Evolutionary conservation across 2,329 filamentous ascomycete species (phyloP), one percentile per base, ranked within the genome.

Genomic region (Cladophialophora yegresii): DNA sequence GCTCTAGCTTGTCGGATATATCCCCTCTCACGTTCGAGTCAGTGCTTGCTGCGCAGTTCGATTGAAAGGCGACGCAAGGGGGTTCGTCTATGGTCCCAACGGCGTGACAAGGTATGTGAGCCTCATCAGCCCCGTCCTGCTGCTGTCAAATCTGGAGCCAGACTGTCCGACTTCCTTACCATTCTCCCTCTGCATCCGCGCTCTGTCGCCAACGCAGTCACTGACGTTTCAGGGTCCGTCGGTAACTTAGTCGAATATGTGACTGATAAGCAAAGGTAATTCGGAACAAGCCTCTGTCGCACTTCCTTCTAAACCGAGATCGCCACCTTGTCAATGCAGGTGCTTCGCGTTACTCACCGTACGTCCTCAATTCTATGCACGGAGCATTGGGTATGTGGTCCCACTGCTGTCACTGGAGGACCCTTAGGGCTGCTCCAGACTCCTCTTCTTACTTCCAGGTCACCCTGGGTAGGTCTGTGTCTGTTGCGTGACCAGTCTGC

Each of bases 61-160:
- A 40, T 4, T 30, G 30, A 28, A 54, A 65, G 54, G 55, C 23
- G 26, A 33, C 8, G 23, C 22, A 60, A 33, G 57, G 45, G 55
- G 49, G 12, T 22, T 9, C 32, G 28, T 20, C 10, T 50, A 7
- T 23, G 4, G 32, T 26, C 40, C 56, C 23, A 40, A 50, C 55
- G 20, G 20, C 47, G 16, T 28, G 56, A 51, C 49, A 60, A 20
- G 50, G 49, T 51, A 56, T 53, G 50, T 50, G 40, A 36, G 47
- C 36, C 36, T 43, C 36, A 13, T 43, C n/a, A n/a, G 5, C 40
- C 61, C 40, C 43, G 50, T 28, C 26, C 40, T 51, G 30, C 47
- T 23, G 47, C 61, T 58, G 56, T 60, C 62, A 55, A 23, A 16
- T 49, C 62, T 61, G 43, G 62, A 53, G 26, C 45, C 55, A 30